phyloP scores from a whole-genome alignment of 768 basidiomycete species.

The Phanerochaete carnosa region DNA sequence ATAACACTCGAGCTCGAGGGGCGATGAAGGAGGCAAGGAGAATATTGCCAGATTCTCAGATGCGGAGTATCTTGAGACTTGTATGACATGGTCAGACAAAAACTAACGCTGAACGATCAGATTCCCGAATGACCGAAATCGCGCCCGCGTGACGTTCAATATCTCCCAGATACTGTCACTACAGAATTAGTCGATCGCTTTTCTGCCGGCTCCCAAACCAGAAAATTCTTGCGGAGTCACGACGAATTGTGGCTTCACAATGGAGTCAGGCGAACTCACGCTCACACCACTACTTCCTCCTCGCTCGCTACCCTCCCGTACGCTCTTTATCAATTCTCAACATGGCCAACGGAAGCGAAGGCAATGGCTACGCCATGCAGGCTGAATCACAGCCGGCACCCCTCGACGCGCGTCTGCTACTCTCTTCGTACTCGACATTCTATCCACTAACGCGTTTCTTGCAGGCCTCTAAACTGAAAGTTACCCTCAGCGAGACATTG shows the following conservation, averaged over 20 bases:
- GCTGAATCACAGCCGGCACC: slow-evolving; percentile 3
- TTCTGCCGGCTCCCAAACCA: neutral
- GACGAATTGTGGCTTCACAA: neutral
- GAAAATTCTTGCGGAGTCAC: slow-evolving; percentile 8
- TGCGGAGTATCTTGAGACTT: no score
- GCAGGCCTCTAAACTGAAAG: slow-evolving; percentile 54
- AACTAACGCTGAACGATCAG: no score
- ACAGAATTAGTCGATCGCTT: slow-evolving; percentile 1
- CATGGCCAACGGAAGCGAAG: slow-evolving; percentile 6
- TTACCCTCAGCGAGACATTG: slow-evolving; percentile 42
- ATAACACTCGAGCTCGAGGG: no score
- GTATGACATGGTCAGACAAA: no score
- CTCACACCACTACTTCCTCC: neutral
- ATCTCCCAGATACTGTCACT: neutral
- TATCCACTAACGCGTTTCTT: neutral
- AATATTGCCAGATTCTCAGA: no score
- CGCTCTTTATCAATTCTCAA: neutral
- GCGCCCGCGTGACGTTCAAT: neutral
- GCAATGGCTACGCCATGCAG: slow-evolving; percentile 1
- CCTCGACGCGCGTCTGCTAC: slow-evolving; percentile 7
- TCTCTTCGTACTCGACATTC: neutral
- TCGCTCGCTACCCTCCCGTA: neutral
- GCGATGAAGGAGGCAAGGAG: no score
- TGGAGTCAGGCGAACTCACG: neutral
- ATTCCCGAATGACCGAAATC: no score